Base-by-base conservation (phyloP, 2,329 filamentous ascomycete species). In the Fusarium keratoplasticum region DNA sequence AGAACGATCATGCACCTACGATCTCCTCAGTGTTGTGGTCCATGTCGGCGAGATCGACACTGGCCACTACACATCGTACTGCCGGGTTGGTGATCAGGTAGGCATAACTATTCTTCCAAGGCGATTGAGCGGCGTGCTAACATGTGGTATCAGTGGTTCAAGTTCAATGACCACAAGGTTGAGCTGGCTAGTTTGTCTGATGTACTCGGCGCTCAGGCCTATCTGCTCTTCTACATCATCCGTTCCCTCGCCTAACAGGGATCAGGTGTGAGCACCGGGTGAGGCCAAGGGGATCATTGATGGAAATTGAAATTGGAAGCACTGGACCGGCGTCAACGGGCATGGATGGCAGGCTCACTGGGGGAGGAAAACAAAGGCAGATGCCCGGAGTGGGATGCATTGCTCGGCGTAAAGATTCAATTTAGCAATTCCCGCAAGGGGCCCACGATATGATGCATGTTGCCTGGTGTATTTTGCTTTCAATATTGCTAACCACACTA, bases 101-200 rank as follows among this genome's bases (percentile, higher is more conserved):
- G 70, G 77, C 57, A 35, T 25, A 5, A 9, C 22, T n/a, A 27
- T 5, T 20, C 6, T 40, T 2, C 11, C 31, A 25, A 18, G 9
- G 14, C 42, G 20, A 18, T 29, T 36, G 36, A 61, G n/a, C 25
- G 77, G 16, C 40, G 5, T 62, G 20, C 67, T 76, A 52, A 73
- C 59, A 27, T 33, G 72, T 33, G 44, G 13, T 80, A 70, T 18
- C 75, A 97, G 89, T 98, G 96, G 96, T 97, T 98, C 82, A 91
- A 94, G 64, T 98, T 98, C 83, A 97, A 98, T 79, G 96, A 98
- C 80, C 95, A 96, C 81, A 95, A 95, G 81, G 96, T 98, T 27
- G 94, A 95, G 70, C 81, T 95, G 65, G 96, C 94, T 3, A 91
- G 90, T 55, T 93, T 96, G 80, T 93, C 93, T 6, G 94, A 98